Evolutionary conservation across 768 basidiomycete genomes (phyloP).

Genomic region (Pulveroboletus sp.): DNA sequence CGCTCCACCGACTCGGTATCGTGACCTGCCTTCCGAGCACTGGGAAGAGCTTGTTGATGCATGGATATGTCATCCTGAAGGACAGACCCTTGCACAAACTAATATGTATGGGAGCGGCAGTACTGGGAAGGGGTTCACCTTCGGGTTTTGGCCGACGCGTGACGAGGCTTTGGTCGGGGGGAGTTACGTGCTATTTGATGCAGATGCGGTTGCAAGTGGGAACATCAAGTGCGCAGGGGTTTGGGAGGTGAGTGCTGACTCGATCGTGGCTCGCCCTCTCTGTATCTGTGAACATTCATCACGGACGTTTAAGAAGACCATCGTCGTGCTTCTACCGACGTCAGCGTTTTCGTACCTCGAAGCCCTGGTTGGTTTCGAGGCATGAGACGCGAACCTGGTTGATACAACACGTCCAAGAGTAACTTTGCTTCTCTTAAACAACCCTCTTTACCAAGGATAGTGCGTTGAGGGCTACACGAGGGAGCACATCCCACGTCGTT

Average conservation of each 20-base stretch:
- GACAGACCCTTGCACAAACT: constrained; percentile 62
- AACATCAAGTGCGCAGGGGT: constrained; percentile 16
- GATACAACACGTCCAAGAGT: constrained; percentile 95
- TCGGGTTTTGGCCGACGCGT: constrained; percentile 74
- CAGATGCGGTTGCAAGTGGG: constrained; percentile 44
- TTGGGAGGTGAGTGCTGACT: constrained; percentile 46
- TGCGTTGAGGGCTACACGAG: constrained; percentile 86
- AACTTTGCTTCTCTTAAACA: constrained; percentile 67
- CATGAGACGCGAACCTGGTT: constrained; percentile 46
- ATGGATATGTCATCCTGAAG: constrained; percentile 95
- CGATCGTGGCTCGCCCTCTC: neutral
- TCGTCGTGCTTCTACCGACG: constrained; percentile 71
- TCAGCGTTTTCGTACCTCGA: constrained; percentile 26
- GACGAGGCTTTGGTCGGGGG: constrained; percentile 83
- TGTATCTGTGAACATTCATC: neutral
- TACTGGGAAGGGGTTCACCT: constrained; percentile 22
- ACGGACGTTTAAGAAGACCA: constrained; percentile 91
- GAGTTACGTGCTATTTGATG: constrained; percentile 80
- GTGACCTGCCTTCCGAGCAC: constrained; percentile 90
- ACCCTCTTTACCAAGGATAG: constrained; percentile 72
- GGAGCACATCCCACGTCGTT: constrained; percentile 53
- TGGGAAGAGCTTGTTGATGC: constrained; percentile 97
- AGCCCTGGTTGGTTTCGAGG: constrained; percentile 58
- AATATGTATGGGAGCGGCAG: constrained; percentile 25
- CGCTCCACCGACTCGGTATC: constrained; percentile 51